Conservation (phyloP, 2,329 filamentous ascomycete species). For the Colletotrichum sojae region DNA sequence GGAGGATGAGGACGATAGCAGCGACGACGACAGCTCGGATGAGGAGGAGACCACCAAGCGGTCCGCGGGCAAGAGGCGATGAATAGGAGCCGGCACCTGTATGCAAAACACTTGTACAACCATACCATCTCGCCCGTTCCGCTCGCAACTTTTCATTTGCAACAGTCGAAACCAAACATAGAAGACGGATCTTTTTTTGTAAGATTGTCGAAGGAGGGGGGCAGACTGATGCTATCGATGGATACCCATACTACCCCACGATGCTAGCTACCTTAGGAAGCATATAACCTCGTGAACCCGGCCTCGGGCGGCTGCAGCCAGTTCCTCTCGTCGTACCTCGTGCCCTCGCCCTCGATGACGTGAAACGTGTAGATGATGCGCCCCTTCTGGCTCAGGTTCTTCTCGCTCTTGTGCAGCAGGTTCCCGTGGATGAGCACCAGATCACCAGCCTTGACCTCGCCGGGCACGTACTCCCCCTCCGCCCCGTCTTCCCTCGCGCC, state of each 20-base stretch:
- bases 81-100: neutral
- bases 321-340: constrained; percentile 86
- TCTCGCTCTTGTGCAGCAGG: constrained; percentile 95
- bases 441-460: constrained; percentile 91
- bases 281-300: constrained; percentile 81
- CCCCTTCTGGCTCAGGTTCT: constrained; percentile 87
- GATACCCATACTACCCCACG: constrained; percentile 25
- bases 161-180: constrained; percentile 10
- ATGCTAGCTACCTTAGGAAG: constrained; percentile 43
- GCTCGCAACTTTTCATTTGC: neutral
- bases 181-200: constrained; percentile 23
- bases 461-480: constrained; percentile 76
- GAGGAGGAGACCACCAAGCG: constrained; percentile 44
- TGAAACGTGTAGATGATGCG: constrained; percentile 98
- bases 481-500: constrained; percentile 56
- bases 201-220: constrained; percentile 1
- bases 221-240: constrained; percentile 35
- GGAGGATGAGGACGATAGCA: constrained; percentile 49
- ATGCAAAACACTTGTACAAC: constrained; percentile 11
- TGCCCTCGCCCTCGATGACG: constrained; percentile 85
- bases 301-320: constrained; percentile 90
- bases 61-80: constrained; percentile 19
- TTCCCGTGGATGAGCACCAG: constrained; percentile 97
- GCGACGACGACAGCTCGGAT: constrained; percentile 46
- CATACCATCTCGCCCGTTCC: neutral